Evolutionary conservation across 306 rosid species (phyloP), one percentile per base, ranked within the genome.

Genomic region (Sicyos baderoa): DNA sequence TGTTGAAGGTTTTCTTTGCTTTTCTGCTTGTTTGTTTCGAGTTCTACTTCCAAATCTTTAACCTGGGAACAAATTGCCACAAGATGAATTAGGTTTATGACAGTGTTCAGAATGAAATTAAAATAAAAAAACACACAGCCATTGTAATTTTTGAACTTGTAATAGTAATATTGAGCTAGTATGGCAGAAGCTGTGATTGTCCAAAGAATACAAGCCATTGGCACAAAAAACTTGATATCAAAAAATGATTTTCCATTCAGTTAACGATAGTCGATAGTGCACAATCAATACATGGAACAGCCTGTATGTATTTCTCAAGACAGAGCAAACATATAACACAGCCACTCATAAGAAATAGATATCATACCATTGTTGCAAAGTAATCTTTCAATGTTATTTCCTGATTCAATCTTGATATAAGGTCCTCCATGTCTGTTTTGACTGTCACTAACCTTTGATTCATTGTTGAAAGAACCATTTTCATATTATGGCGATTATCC

Each of bases 41-140:
- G 88, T 82, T 94, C 99, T 65, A 79, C 96, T 81, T 94, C 99
- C 85, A 94, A 85, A 88, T 94, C 97, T 87, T 88, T 94, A 63
- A 90, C 96, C 99, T 94, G 92, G 84, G 56, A 77, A 67, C 7
- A 67, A 25, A 49, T 67, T 48, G 21, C 13, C 72, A 45, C 52
- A 47, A 47, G 42, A 66, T 21, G 54, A 25, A 47, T 22, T 11
- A 22, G 55, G 71, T 3, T 21, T 45, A 12, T 47, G 54, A 21
- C 40, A 45, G 40, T 23, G 42, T 7, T 49, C 54, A 67, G 72
- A 14, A 67, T 48, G 57, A 8, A 67, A 48, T 1, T 35, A 35
- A 35, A 35, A 37, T 6, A 40, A 7, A 40, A 7, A 48, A 17
- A 48, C 23, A 9, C 7, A 48, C 21, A 8, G 15, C 12, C 55